phyloP scores from a whole-genome alignment of 176 grass and related monocot species.

The Aegilops umbellulata region DNA sequence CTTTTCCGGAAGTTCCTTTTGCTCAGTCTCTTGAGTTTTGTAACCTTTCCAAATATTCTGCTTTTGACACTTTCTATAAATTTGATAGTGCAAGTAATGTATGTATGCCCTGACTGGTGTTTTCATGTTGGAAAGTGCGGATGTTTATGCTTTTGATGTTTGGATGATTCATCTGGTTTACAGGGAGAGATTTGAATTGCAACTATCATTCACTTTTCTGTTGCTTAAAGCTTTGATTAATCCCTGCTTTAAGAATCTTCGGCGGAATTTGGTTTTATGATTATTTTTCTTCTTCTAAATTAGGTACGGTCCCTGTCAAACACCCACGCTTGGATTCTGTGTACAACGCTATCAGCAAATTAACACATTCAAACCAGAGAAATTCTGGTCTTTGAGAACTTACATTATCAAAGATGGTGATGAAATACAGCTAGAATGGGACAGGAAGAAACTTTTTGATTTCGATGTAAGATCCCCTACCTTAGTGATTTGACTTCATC shows the following conservation, averaged over 20 bases:
- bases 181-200: not conserved
- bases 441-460: constrained; percentile 90
- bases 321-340: constrained; percentile 95
- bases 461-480: constrained; percentile 59
- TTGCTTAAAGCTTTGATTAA: not conserved
- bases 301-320: constrained; percentile 98
- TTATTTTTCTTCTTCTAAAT: constrained; percentile 29
- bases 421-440: constrained; percentile 88
- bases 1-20: not conserved
- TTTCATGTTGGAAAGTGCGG: constrained; percentile 18
- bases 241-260: constrained; percentile 9
- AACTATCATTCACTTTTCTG: not conserved
- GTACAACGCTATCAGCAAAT: constrained; percentile 93
- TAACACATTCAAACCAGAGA: constrained; percentile 98
- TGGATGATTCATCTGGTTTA: constrained; percentile 7
- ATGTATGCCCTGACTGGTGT: not conserved
- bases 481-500: constrained; percentile 17
- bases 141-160: constrained; percentile 10
- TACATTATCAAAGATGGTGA: constrained; percentile 72
- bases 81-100: not conserved
- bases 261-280: constrained; percentile 13
- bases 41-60: not conserved
- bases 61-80: not conserved
- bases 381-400: constrained; percentile 92
- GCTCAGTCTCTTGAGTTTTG: not conserved